phyloP scores from a whole-genome alignment of 108 stramenopile genomes.

The Discostella pseudostelligera region DNA sequence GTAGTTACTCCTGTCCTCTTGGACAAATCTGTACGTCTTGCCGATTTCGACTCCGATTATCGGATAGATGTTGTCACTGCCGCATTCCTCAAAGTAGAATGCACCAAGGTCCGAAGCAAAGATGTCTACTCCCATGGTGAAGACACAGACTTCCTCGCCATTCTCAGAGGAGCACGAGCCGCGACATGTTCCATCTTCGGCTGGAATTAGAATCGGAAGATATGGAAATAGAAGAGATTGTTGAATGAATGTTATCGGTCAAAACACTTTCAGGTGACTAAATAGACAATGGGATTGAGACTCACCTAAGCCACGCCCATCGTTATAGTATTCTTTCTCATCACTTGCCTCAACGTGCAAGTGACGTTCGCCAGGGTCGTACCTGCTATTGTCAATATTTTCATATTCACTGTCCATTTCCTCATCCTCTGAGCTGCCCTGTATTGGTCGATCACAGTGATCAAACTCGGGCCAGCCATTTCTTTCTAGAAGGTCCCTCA shows the following conservation, averaged over 20 bases:
- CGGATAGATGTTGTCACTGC: conserved; percentile 61
- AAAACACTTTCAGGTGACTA: too few species aligned
- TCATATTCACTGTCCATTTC: conserved; percentile 13
- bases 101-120: conserved; percentile 62
- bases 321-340: not conserved
- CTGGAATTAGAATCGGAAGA: too few species aligned
- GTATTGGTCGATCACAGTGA: conserved; percentile 36
- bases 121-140: conserved; percentile 20
- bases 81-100: conserved; percentile 77
- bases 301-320: conserved; percentile 3
- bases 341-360: not conserved
- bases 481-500: conserved; percentile 59
- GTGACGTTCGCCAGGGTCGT: not conserved
- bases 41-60: conserved; percentile 72
- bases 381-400: conserved; percentile 3
- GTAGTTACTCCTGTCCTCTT: conserved; percentile 60
- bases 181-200: conserved; percentile 23
- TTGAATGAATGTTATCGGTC: not conserved
- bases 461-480: conserved; percentile 42
- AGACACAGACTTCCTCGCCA: conserved; percentile 16
- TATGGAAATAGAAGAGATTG: too few species aligned
- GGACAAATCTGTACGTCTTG: conserved; percentile 76
- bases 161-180: conserved; percentile 5
- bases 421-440: conserved; percentile 11
- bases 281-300: too few species aligned